These are phyloP conservation scores for Amaranthus tricolor DNA, from an alignment of 179 eudicot species.

Conservation along the genomic window DNA sequence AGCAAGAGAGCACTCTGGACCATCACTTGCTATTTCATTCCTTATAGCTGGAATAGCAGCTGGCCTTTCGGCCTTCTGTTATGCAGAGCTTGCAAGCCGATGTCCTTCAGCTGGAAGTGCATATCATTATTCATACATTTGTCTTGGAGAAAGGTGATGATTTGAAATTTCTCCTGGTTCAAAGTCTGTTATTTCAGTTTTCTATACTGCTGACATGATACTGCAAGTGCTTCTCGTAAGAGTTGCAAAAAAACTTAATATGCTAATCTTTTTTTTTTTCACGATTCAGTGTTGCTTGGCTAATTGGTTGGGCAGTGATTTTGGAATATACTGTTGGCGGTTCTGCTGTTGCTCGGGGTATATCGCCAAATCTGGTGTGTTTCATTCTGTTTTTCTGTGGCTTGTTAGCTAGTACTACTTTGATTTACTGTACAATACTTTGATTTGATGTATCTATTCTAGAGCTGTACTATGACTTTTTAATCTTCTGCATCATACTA, in stretches of 20 bases:
- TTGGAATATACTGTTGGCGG: constrained; percentile 96
- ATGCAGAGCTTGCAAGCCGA: constrained; percentile 94
- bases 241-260: constrained; percentile 7
- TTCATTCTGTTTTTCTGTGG: constrained; percentile 13
- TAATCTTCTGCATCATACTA: background rate
- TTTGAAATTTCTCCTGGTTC: background rate
- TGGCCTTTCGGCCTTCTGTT: constrained; percentile 93
- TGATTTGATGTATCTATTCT: background rate
- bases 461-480: background rate
- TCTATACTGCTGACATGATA: background rate
- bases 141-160: constrained; percentile 86
- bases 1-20: constrained; percentile 93
- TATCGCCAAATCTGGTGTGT: constrained; percentile 89
- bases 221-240: constrained; percentile 4
- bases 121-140: constrained; percentile 88
- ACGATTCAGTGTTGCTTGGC: constrained; percentile 82
- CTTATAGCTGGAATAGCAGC: constrained; percentile 95
- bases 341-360: constrained; percentile 96
- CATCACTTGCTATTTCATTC: constrained; percentile 80
- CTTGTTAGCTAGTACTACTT: constrained; percentile 2
- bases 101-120: constrained; percentile 99
- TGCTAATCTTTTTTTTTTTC: constrained; percentile 16
- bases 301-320: constrained; percentile 91
- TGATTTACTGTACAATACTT: too few species aligned
- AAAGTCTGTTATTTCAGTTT: background rate